Conservation (phyloP, 768 basidiomycete genomes). For the Porphyrellus cyaneotinctus region DNA sequence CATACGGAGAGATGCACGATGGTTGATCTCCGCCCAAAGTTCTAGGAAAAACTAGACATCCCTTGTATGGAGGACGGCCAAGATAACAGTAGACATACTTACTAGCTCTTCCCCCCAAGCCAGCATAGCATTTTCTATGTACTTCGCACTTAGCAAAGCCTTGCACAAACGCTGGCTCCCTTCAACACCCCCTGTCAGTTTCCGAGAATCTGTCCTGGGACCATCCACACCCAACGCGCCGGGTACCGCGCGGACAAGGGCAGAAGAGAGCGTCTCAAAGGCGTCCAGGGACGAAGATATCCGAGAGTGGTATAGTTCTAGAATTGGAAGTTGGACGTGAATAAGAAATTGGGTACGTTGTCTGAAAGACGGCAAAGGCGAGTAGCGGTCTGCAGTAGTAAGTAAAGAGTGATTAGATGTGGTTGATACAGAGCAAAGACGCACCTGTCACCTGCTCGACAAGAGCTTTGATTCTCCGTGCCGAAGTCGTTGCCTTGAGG, state of each 20-base stretch:
- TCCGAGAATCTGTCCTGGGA: constrained; percentile 46
- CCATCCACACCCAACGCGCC: constrained; percentile 70
- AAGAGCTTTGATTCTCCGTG: constrained; percentile 76
- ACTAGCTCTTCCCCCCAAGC: constrained; percentile 91
- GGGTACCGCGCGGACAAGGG: constrained; percentile 86
- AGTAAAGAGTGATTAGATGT: neutral
- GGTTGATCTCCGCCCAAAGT: constrained; percentile 77
- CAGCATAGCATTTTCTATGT: constrained; percentile 64
- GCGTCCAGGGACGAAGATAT: constrained; percentile 86
- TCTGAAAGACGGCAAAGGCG: constrained; percentile 70
- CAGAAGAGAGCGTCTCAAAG: constrained; percentile 87
- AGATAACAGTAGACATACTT: constrained; percentile 25
- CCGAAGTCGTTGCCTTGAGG: constrained; percentile 74
- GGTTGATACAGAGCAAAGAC: constrained; percentile 10
- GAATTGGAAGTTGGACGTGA: constrained; percentile 77
- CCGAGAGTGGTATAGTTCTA: constrained; percentile 72
- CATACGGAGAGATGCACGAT: constrained; percentile 52
- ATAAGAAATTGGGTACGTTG: constrained; percentile 84
- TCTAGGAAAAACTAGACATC: constrained; percentile 81
- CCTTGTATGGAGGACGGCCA: neutral
- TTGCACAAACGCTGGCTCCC: constrained; percentile 84
- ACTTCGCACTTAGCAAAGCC: constrained; percentile 77
- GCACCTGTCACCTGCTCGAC: constrained; percentile 89
- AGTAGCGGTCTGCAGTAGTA: constrained; percentile 71
- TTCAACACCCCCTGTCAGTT: constrained; percentile 76